Percentiles rank a stretch among this genome's conserved stretches.
Conservation (phyloP, 345 rosid species). For the Firmiana major region DNA sequence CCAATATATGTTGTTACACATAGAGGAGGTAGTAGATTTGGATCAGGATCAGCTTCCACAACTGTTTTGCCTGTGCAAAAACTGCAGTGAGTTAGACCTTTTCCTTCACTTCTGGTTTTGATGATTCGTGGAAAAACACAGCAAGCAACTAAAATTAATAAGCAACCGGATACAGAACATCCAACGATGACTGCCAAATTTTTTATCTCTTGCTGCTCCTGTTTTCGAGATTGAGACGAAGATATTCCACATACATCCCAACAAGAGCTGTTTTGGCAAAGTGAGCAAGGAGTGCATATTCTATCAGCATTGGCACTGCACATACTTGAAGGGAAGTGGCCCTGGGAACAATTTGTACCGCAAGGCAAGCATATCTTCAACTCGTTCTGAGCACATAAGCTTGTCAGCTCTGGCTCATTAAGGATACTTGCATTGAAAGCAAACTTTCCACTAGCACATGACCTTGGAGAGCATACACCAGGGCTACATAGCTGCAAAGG, state of each 20-base stretch:
- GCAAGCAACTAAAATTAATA: slow-evolving; percentile 45
- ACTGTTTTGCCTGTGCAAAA: slow-evolving; percentile 55
- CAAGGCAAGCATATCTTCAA: slow-evolving; percentile 74
- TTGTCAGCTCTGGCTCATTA: slow-evolving; percentile 68
- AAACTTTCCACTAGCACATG: slow-evolving; percentile 55
- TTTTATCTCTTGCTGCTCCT: slow-evolving; percentile 31
- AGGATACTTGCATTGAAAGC: slow-evolving; percentile 84
- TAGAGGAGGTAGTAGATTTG: slow-evolving; percentile 31
- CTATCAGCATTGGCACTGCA: slow-evolving; percentile 66
- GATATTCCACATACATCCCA: slow-evolving; percentile 50
- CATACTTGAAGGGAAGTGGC: slow-evolving; percentile 70
- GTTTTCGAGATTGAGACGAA: slow-evolving; percentile 15
- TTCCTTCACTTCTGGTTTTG: slow-evolving; percentile 39
- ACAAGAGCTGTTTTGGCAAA: slow-evolving; percentile 92
- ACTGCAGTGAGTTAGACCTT: slow-evolving; percentile 35
- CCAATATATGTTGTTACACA: slow-evolving; percentile 49
- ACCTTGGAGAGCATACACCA: slow-evolving; percentile 57
- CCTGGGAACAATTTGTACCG: slow-evolving; percentile 68
- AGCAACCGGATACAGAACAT: slow-evolving; percentile 45
- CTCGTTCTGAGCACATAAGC: slow-evolving; percentile 56
- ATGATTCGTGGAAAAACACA: slow-evolving; percentile 44
- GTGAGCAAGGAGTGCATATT: slow-evolving; percentile 83
- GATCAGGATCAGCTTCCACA: slow-evolving; percentile 42
- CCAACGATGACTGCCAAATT: slow-evolving; percentile 44
- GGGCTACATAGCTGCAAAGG: slow-evolving; percentile 90